Conservation (phyloP, 2,329 filamentous ascomycete species). For the Claviceps capensis region DNA sequence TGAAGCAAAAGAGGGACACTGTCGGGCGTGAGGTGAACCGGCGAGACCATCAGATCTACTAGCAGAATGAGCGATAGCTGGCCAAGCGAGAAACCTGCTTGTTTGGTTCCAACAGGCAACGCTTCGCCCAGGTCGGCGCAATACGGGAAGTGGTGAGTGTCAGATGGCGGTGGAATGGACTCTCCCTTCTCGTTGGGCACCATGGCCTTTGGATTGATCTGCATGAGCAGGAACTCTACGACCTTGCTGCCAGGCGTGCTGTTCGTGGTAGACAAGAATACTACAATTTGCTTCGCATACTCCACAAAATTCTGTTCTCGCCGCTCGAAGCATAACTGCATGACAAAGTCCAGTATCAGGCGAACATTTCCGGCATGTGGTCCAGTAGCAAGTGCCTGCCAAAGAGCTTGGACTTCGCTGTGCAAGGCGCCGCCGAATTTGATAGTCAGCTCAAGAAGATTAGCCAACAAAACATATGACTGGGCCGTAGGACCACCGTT, state of each 20-base stretch:
- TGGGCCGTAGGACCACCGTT: slow-evolving; percentile 81
- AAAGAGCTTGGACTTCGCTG: slow-evolving; percentile 93
- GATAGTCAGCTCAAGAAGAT: slow-evolving; percentile 92
- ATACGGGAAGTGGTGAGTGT: slow-evolving; percentile 67
- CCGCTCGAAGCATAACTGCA: slow-evolving; percentile 80
- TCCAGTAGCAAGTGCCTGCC: slow-evolving; percentile 90
- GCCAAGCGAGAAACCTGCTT: slow-evolving; percentile 80
- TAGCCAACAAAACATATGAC: slow-evolving; percentile 90
- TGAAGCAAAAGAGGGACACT: slow-evolving; percentile 79
- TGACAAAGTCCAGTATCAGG: slow-evolving; percentile 90
- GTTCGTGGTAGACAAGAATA: slow-evolving; percentile 75
- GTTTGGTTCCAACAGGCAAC: slow-evolving; percentile 78
- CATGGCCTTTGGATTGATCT: slow-evolving; percentile 94
- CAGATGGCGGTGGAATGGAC: slow-evolving; percentile 53
- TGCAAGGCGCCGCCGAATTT: slow-evolving; percentile 78
- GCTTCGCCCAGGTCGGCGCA: slow-evolving; percentile 72
- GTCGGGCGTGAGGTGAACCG: slow-evolving; percentile 64
- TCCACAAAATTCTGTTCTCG: slow-evolving; percentile 97
- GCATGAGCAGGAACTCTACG: slow-evolving; percentile 81
- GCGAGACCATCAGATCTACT: slow-evolving; percentile 91
- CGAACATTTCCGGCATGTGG: slow-evolving; percentile 90
- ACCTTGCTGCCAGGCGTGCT: slow-evolving; percentile 72
- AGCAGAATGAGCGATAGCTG: slow-evolving; percentile 87
- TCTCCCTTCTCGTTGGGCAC: slow-evolving; percentile 75
- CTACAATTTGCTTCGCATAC: slow-evolving; percentile 94